Base-by-base conservation (phyloP, 1,284 basidiomycete genomes). In the Serendipita sp. region DNA sequence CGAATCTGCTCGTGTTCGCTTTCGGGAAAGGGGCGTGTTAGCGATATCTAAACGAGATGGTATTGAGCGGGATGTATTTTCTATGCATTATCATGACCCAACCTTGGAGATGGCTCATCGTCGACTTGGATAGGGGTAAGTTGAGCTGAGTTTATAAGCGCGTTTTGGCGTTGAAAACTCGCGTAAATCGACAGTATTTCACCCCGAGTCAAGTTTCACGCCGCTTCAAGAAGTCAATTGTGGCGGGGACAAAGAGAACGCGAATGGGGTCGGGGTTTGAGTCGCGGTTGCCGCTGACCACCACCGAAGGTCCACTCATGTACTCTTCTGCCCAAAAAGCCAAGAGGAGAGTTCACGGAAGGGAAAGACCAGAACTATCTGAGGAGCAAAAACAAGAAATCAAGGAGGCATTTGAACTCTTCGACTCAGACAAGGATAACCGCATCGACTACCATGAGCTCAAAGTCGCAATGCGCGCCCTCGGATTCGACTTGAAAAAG, bases 341-440 rank as follows among this genome's bases (percentile, higher is more conserved):
- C 42, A 67, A 67, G 58, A 63, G 67, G 42, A 47, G 65, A 3
- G 15, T 64, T 32, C 63, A 66, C 3, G 62, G 65, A 15, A 38
- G 66, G 12, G 67, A 53, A 2, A 10, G 86, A 34, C 88, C 87
- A 65, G 87, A 91, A 65, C 83, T 98, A 47, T 85, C 88, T 2
- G 94, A 97, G 64, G 94, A 98, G 72, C 94, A 98, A 73, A 90
- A 92, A 69, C 88, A 93, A 71, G 95, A 99, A 76, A 96, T 99
- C 69, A 93, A 93, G 72, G 96, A 99, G 72, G 96, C 96, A 0
- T 99, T 99, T 71, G 94, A 98, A 74, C 84, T 99, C 63, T 99
- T 99, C 72, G 96, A 99, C 76, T 92, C 93, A 38, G 95, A 99
- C 80, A 97, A 97, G 78, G 95, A 99, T 71, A 92, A 93, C n/a